A percentile compares a stretch with the other conserved stretches of the same genome.
Conservation (phyloP, 768 basidiomycete genomes). For the Cyathus striatus region DNA sequence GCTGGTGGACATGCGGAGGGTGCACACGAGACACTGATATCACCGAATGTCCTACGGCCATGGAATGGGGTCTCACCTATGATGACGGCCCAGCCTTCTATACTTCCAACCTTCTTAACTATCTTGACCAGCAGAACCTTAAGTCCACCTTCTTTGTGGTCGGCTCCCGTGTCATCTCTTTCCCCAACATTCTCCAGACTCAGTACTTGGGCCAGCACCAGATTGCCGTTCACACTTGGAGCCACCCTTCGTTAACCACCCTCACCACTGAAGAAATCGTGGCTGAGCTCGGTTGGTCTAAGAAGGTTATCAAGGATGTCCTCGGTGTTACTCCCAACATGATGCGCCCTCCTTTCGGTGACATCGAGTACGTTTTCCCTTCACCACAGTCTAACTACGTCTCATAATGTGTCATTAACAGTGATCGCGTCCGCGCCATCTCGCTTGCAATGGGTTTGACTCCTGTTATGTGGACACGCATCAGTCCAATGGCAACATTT, state of each 20-base stretch:
- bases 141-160: constrained; percentile 87
- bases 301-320: constrained; percentile 79
- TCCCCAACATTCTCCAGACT: constrained; percentile 62
- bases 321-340: constrained; percentile 72
- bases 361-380: constrained; percentile 53
- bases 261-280: constrained; percentile 76
- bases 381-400: background rate
- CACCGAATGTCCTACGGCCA: constrained; percentile 64
- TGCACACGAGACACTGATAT: constrained; percentile 69
- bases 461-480: constrained; percentile 82
- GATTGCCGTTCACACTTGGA: constrained; percentile 66
- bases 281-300: constrained; percentile 86
- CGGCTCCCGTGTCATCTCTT: constrained; percentile 72
- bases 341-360: constrained; percentile 81
- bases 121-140: constrained; percentile 58
- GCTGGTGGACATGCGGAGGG: constrained; percentile 82
- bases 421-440: constrained; percentile 85
- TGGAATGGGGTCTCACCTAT: constrained; percentile 53
- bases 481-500: constrained; percentile 55
- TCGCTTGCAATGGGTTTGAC: constrained; percentile 76
- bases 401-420: constrained; percentile 6
- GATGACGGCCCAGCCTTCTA: constrained; percentile 81
- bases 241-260: constrained; percentile 69
- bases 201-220: constrained; percentile 82
- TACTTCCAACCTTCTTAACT: constrained; percentile 69